phyloP scores from a whole-genome alignment of 495 filamentous ascomycete genomes.

The Talaromyces nanjingensis region DNA sequence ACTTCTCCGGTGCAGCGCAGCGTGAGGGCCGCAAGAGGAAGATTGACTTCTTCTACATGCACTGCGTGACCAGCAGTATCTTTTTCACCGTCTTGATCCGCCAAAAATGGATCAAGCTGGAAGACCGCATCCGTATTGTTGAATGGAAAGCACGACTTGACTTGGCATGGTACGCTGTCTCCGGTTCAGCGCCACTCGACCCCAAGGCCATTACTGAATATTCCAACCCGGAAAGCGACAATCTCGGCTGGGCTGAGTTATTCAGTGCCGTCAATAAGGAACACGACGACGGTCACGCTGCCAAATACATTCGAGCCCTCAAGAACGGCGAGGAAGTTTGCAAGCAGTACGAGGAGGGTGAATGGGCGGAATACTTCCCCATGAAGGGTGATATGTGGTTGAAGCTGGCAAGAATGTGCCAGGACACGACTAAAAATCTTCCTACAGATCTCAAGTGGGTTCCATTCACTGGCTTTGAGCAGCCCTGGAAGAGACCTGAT shows the following conservation, averaged over 20 bases:
- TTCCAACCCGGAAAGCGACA: background rate
- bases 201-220: slow-evolving; percentile 14
- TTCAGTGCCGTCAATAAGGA: slow-evolving; percentile 17
- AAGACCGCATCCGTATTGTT: slow-evolving; percentile 21
- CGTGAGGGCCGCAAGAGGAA: slow-evolving; percentile 15
- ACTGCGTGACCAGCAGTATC: slow-evolving; percentile 25
- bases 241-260: slow-evolving; percentile 21
- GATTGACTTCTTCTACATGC: slow-evolving; percentile 35
- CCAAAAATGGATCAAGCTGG: slow-evolving; percentile 19
- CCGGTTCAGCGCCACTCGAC: slow-evolving; percentile 14
- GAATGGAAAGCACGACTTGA: slow-evolving; percentile 29
- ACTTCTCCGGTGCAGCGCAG: slow-evolving; percentile 20
- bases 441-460: background rate
- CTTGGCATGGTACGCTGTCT: slow-evolving; percentile 24
- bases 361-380: slow-evolving; percentile 12
- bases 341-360: slow-evolving; percentile 13
- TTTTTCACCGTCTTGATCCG: slow-evolving; percentile 18
- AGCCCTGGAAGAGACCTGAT: background rate
- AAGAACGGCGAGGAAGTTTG: slow-evolving; percentile 24
- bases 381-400: slow-evolving; percentile 30
- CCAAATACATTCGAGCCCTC: slow-evolving; percentile 29
- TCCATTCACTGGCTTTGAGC: background rate
- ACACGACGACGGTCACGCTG: slow-evolving; percentile 33
- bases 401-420: slow-evolving; percentile 19
- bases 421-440: background rate